phyloP scores from a whole-genome alignment of 177 flowering plant species.

The Vitis hybrid region DNA sequence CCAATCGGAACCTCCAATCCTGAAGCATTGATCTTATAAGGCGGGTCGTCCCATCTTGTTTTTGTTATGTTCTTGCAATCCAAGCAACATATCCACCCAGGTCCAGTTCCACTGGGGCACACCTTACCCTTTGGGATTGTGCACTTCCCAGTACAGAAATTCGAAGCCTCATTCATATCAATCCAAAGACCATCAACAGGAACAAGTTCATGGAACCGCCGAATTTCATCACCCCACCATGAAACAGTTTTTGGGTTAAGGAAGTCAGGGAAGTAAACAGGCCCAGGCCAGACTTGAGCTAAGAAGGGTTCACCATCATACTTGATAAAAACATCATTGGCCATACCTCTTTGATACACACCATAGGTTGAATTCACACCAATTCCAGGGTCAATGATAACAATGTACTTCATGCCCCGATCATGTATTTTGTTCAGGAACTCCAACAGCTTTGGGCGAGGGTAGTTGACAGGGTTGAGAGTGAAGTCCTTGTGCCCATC shows the following conservation, averaged over 20 bases:
- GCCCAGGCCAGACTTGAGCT: slow-evolving; percentile 98
- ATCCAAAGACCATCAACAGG: slow-evolving; percentile 98
- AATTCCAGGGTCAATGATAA: slow-evolving; percentile 91
- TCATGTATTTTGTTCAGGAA: slow-evolving; percentile 73
- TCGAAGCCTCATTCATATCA: slow-evolving; percentile 96
- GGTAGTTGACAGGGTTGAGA: slow-evolving; percentile 65
- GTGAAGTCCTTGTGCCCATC: slow-evolving; percentile 93
- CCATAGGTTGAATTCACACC: slow-evolving; percentile 73
- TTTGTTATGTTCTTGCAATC: slow-evolving; percentile 84
- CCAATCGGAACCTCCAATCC: slow-evolving; percentile 70
- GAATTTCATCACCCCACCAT: slow-evolving; percentile 90
- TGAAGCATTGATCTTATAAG: slow-evolving; percentile 91
- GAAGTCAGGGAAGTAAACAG: slow-evolving; percentile 92
- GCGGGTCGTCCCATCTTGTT: slow-evolving; percentile 92
- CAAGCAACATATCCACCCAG: slow-evolving; percentile 85
- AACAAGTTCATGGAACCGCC: slow-evolving; percentile 74
- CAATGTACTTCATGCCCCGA: slow-evolving; percentile 81
- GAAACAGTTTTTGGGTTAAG: slow-evolving; percentile 77
- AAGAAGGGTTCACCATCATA: slow-evolving; percentile 76
- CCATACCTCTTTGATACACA: slow-evolving; percentile 65
- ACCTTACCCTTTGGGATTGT: slow-evolving; percentile 54
- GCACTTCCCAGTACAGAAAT: slow-evolving; percentile 86
- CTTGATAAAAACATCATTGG: slow-evolving; percentile 83
- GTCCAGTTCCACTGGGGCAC: slow-evolving; percentile 70
- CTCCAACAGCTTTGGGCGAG: slow-evolving; percentile 61